Percentiles rank a stretch among this genome's conserved stretches.
phyloP scores from a whole-genome alignment of 768 basidiomycete species.

The Xerocomellus intermedius region DNA sequence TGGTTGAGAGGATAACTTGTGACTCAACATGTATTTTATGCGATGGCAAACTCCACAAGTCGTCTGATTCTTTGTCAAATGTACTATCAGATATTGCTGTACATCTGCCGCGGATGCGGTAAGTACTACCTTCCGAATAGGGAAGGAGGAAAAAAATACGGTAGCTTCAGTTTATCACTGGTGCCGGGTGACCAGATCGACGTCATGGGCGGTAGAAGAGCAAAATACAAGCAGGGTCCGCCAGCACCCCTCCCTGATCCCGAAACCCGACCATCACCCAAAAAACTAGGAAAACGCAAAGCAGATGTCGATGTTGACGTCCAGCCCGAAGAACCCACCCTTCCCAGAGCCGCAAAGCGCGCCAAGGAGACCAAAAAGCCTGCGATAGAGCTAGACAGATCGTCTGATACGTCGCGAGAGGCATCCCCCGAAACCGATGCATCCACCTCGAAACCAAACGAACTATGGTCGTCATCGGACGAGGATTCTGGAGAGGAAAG shows the following conservation, averaged over 20 bases:
- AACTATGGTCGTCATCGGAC: slow-evolving; percentile 39
- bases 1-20: slow-evolving; percentile 45
- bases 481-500: slow-evolving; percentile 48
- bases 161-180: background rate
- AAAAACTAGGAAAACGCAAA: slow-evolving; percentile 75
- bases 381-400: slow-evolving; percentile 19
- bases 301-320: slow-evolving; percentile 41
- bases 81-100: background rate
- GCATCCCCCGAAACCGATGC: slow-evolving; percentile 44
- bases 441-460: slow-evolving; percentile 14
- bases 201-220: slow-evolving; percentile 80
- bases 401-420: slow-evolving; percentile 37
- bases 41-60: background rate
- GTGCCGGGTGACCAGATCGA: background rate
- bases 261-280: slow-evolving; percentile 39
- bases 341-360: slow-evolving; percentile 36
- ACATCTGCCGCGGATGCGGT: too few relatives aligned
- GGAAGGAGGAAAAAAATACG: slow-evolving; percentile 25
- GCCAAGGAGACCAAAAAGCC: slow-evolving; percentile 30
- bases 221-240: slow-evolving; percentile 79
- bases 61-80: background rate
- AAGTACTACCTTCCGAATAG: slow-evolving; percentile 16
- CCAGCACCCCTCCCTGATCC: slow-evolving; percentile 55
- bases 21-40: background rate
- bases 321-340: slow-evolving; percentile 28